Evolutionary conservation across 176 grass and related monocot species (phyloP), one percentile per base, ranked within the genome.

Genomic region (Zoysia pacifica): DNA sequence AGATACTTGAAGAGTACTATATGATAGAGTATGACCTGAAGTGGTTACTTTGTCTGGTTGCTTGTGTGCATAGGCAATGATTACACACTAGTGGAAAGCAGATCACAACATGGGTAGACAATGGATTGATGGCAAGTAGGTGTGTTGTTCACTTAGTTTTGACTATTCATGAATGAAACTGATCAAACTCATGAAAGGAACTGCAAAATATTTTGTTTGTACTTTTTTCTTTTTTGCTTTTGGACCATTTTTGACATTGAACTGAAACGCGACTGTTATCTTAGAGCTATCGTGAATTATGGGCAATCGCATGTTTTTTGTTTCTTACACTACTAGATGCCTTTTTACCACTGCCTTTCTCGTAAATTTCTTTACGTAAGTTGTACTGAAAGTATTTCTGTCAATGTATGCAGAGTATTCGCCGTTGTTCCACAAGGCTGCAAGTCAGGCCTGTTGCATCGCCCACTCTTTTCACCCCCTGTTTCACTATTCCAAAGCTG

Each of bases 401-500:
- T 73, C 60, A 8, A 4, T 2, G 2, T 10, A 14, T 83, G 59
- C 65, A 91, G 91, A 55, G 56, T 38, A 51, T 74, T 35, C 72
- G 14, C 4, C 71, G 42, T 13, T 79, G 80, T 60, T 86, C 83
- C 4, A 8, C 55, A 65, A 70, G 85, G 67, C 46, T 74, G 45
- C 69, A 67, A 61, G 13, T 14, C 45, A 86, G 35, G 55, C 15
- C 76, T 13, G 2, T 14, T 0, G 67, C 8, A 10, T 86, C 83
- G 1, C 89, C 86, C 6, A 40, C 52, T 53, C 87, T 94, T 40
- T 89, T 94, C 55, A 70, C 81, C 37, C 53, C 92, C 2, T 72
- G 35, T 82, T 94, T 94, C 78, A 86, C 71, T 35, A 84, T 89
- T 55, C 89, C 89, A 55, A 91, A 86, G 16, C 6, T 91, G 58